phyloP scores from a whole-genome alignment of 1,284 basidiomycete species.

The Ceratobasidium sp. region DNA sequence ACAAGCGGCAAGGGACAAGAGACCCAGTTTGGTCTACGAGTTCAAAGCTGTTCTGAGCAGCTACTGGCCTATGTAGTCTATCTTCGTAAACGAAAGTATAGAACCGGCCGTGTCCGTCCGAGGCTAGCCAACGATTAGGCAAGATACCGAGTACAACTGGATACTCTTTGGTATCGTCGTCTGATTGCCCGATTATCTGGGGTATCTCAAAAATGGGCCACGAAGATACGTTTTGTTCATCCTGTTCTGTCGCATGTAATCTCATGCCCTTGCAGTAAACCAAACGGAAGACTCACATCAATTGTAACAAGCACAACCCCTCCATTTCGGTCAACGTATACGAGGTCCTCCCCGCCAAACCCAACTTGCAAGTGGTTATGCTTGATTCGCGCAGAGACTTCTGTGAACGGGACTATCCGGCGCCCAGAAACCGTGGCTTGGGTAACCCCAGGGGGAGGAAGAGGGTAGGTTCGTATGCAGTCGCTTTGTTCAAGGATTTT shows the following conservation, averaged over 20 bases:
- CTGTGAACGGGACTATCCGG: slow-evolving; percentile 75
- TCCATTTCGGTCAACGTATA: slow-evolving; percentile 79
- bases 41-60: slow-evolving; percentile 15
- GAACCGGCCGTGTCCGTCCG: slow-evolving; percentile 79
- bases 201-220: slow-evolving; percentile 51
- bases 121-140: slow-evolving; percentile 66
- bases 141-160: slow-evolving; percentile 76
- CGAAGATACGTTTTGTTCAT: slow-evolving; percentile 51
- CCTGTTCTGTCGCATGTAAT: slow-evolving; percentile 72
- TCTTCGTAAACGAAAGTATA: slow-evolving; percentile 65
- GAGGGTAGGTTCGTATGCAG: slow-evolving; percentile 55
- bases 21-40: slow-evolving; percentile 24
- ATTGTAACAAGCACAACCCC: slow-evolving; percentile 73
- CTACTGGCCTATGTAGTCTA: slow-evolving; percentile 44
- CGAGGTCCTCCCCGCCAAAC: slow-evolving; percentile 59
- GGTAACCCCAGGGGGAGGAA: slow-evolving; percentile 60
- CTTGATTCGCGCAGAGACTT: slow-evolving; percentile 84
- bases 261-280: slow-evolving; percentile 61
- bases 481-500: slow-evolving; percentile 44
- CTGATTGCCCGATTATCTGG: slow-evolving; percentile 46
- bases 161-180: slow-evolving; percentile 71
- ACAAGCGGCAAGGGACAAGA: slow-evolving; percentile 70
- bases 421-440: slow-evolving; percentile 72
- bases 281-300: slow-evolving; percentile 62
- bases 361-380: slow-evolving; percentile 83